Percentiles rank a stretch among this genome's conserved stretches.
Evolutionary conservation across 768 basidiomycete species (phyloP).

Genomic region (Agaricus blazei): DNA sequence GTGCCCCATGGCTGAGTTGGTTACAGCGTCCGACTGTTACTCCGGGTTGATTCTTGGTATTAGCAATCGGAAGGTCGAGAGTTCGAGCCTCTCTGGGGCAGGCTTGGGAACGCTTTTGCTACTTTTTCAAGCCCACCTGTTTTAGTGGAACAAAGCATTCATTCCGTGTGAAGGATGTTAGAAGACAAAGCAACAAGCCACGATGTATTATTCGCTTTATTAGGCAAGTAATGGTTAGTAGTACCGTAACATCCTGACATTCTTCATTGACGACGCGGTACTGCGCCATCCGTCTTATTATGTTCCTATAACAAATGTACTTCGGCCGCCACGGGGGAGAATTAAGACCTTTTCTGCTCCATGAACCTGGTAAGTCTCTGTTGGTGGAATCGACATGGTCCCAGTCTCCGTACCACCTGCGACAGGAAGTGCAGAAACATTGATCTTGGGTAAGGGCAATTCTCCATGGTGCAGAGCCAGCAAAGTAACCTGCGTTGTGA

Average conservation of each 20-base stretch:
- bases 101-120: constrained; percentile 11
- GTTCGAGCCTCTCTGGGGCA: constrained; percentile 67
- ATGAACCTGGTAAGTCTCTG: constrained; percentile 80
- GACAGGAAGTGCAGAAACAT: constrained; percentile 55
- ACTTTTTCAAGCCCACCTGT: too few species aligned
- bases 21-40: constrained; percentile 77
- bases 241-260: too few species aligned
- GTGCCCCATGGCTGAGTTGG: constrained; percentile 76
- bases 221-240: too few species aligned
- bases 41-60: background rate
- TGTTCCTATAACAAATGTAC: constrained; percentile 71
- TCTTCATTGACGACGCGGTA: too few species aligned
- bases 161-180: too few species aligned
- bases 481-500: constrained; percentile 65
- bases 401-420: constrained; percentile 51
- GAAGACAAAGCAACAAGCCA: too few species aligned
- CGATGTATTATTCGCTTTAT: too few species aligned
- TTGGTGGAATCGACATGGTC: constrained; percentile 53
- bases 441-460: constrained; percentile 69
- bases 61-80: constrained; percentile 58
- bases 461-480: constrained; percentile 85
- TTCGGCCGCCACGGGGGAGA: constrained; percentile 76
- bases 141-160: too few species aligned
- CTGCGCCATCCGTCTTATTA: background rate
- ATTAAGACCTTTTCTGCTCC: constrained; percentile 80